These are phyloP conservation scores for Penicillium sp. DNA, from an alignment of 2,329 filamentous ascomycete genomes.

Conservation along the genomic window DNA sequence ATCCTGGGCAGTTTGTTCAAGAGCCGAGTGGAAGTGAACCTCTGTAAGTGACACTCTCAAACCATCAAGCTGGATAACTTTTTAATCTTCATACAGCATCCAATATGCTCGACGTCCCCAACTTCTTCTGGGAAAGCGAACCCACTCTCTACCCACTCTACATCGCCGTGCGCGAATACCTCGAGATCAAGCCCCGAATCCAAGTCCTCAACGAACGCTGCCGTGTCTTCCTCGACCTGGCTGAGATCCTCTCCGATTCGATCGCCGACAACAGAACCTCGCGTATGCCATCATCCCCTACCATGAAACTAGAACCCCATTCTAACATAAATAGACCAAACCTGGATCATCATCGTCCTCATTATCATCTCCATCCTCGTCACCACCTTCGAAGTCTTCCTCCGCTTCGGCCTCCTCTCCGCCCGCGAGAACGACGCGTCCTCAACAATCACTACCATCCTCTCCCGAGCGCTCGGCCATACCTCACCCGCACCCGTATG, in stretches of 20 bases:
- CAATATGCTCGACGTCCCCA: constrained; percentile 90
- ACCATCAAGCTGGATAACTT: no score
- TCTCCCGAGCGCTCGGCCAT: no score
- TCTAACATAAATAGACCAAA: constrained; percentile 64
- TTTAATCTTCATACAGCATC: constrained; percentile 65
- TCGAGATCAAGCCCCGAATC: constrained; percentile 92
- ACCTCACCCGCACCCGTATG: no score
- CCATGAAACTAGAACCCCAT: not conserved
- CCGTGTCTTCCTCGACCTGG: constrained; percentile 88
- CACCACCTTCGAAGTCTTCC: constrained; percentile 76
- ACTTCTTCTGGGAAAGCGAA: constrained; percentile 79
- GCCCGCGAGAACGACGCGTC: no score
- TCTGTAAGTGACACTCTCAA: constrained; percentile 63
- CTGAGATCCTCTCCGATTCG: constrained; percentile 84
- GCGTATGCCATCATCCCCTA: constrained; percentile 31
- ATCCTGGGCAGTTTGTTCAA: constrained; percentile 87
- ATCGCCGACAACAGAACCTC: constrained; percentile 95
- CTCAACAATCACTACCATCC: no score
- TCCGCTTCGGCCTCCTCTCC: constrained; percentile 76
- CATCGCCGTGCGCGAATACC: constrained; percentile 86
- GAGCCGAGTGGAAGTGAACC: constrained; percentile 89
- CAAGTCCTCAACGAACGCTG: constrained; percentile 96
- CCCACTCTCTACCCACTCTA: constrained; percentile 92
- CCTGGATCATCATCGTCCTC: constrained; percentile 94
- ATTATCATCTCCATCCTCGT: constrained; percentile 86